A percentile compares a stretch with the other conserved stretches of the same genome.
Evolutionary conservation across 2,329 filamentous ascomycete species (phyloP).

Genomic region (Coniochaeta prunicola): DNA sequence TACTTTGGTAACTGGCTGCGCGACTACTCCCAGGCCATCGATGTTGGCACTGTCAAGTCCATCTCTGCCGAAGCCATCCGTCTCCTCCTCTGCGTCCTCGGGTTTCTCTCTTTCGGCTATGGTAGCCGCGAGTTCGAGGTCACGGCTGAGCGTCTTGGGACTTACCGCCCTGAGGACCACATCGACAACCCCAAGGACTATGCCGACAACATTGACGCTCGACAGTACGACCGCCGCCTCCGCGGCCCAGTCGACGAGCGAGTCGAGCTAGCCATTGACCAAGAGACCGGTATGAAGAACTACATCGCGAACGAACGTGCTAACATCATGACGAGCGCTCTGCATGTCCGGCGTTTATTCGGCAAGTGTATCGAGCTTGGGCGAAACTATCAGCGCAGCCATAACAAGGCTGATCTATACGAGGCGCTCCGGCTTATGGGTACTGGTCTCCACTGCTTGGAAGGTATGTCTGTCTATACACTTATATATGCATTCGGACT

Average conservation of each 20-base stretch:
- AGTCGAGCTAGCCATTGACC: constrained; percentile 72
- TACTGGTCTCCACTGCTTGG: constrained; percentile 82
- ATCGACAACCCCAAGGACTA: constrained; percentile 79
- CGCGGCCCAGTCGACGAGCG: constrained; percentile 75
- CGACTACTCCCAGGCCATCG: constrained; percentile 91
- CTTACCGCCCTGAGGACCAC: constrained; percentile 73
- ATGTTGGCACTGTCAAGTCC: constrained; percentile 85
- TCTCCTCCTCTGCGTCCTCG: constrained; percentile 79
- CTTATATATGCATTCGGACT: neutral
- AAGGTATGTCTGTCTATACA: constrained; percentile 40
- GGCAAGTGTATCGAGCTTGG: constrained; percentile 70
- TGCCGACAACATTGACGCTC: constrained; percentile 80
- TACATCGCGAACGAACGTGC: constrained; percentile 84
- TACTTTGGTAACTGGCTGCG: constrained; percentile 96
- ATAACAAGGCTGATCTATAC: constrained; percentile 70
- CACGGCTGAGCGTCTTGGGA: constrained; percentile 69
- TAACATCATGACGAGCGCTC: constrained; percentile 75
- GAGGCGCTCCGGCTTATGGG: constrained; percentile 82
- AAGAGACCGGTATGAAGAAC: constrained; percentile 74
- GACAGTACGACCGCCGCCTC: constrained; percentile 72
- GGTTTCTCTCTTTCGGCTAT: constrained; percentile 83
- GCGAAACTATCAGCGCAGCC: constrained; percentile 59
- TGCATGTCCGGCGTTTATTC: constrained; percentile 69
- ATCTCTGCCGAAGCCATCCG: constrained; percentile 88
- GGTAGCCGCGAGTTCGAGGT: constrained; percentile 82